Percentiles rank a stretch among this genome's conserved stretches.
These are phyloP conservation scores for Penicillium ucsense DNA, from an alignment of 495 filamentous ascomycete genomes.

Conservation along the genomic window DNA sequence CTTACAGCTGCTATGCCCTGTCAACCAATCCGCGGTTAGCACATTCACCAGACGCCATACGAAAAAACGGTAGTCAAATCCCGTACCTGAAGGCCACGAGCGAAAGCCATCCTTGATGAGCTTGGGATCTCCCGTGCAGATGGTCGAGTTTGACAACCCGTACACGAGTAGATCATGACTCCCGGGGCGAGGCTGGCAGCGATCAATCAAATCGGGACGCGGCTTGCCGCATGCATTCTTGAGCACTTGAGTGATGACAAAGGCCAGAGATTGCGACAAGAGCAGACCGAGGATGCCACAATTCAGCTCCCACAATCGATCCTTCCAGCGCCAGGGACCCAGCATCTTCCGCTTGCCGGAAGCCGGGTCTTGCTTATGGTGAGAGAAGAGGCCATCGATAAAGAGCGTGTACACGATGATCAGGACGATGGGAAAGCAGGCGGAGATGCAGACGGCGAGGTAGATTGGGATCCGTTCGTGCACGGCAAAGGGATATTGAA, in stretches of 20 bases:
- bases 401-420: slow-evolving; percentile 65
- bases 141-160: slow-evolving; percentile 53
- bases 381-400: slow-evolving; percentile 58
- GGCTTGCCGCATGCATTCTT: slow-evolving; percentile 86
- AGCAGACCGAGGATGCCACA: slow-evolving; percentile 66
- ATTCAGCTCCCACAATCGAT: slow-evolving; percentile 73
- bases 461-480: slow-evolving; percentile 62
- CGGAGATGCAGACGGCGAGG: slow-evolving; percentile 45
- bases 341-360: slow-evolving; percentile 43
- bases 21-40: background rate
- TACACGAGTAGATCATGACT: slow-evolving; percentile 27
- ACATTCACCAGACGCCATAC: background rate
- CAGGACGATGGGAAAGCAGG: slow-evolving; percentile 49
- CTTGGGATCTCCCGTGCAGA: slow-evolving; percentile 56
- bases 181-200: slow-evolving; percentile 46
- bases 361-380: slow-evolving; percentile 41
- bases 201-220: slow-evolving; percentile 66
- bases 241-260: slow-evolving; percentile 70
- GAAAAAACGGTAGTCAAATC: no score
- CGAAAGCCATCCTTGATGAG: slow-evolving; percentile 79
- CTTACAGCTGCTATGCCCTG: slow-evolving; percentile 47
- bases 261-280: slow-evolving; percentile 55
- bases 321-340: slow-evolving; percentile 57
- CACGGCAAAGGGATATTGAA: slow-evolving; percentile 64
- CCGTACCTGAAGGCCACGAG: slow-evolving; percentile 65